phyloP scores from a whole-genome alignment of 306 rosid species.

The Prunus davidiana region DNA sequence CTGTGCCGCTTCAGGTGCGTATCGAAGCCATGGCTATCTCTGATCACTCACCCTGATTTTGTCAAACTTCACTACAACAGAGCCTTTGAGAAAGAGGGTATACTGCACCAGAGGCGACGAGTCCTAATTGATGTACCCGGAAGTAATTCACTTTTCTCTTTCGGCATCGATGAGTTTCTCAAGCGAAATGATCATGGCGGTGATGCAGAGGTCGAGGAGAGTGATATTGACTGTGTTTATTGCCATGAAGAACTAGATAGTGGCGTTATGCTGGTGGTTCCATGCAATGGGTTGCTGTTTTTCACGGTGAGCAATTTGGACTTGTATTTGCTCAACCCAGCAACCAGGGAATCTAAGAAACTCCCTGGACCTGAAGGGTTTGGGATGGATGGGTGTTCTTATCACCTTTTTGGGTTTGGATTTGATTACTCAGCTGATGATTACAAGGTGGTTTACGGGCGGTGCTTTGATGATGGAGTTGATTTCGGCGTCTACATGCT shows the following conservation, averaged over 20 bases:
- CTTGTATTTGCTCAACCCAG: slow-evolving; percentile 4
- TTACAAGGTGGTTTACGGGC: background rate
- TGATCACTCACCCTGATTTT: background rate
- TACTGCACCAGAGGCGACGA: background rate
- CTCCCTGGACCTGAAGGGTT: background rate
- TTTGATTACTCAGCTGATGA: background rate
- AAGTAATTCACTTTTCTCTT: background rate
- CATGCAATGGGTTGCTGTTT: background rate
- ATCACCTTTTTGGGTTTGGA: background rate
- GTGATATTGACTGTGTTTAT: background rate
- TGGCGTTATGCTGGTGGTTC: background rate
- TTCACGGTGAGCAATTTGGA: background rate
- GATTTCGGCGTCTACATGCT: background rate
- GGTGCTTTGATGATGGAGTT: background rate
- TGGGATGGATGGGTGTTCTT: background rate
- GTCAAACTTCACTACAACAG: background rate
- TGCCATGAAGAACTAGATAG: background rate
- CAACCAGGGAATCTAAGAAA: background rate
- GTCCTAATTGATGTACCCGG: background rate
- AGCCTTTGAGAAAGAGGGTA: background rate
- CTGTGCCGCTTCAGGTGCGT: background rate
- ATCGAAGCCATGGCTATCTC: background rate
- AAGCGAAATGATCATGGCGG: background rate
- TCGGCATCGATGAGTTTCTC: background rate
- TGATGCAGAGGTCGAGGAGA: background rate